A percentile compares a stretch with the other conserved stretches of the same genome.
These are phyloP conservation scores for Ganoderma meredithae DNA, from an alignment of 1,284 basidiomycete genomes.

Conservation along the genomic window DNA sequence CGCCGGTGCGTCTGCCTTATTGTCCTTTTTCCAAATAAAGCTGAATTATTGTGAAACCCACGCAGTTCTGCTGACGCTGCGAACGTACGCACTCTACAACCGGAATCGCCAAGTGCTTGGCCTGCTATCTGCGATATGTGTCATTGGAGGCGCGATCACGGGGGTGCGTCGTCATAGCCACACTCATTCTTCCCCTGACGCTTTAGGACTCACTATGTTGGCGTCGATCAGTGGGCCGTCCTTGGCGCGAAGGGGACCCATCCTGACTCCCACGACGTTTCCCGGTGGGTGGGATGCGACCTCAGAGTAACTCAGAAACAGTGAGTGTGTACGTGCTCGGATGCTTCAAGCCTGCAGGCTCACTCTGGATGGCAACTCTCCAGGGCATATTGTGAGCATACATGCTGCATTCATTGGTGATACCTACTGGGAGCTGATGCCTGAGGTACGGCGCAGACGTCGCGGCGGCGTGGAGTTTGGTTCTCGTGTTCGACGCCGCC, in stretches of 20 bases:
- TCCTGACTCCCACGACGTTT: neutral
- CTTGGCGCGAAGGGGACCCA: neutral
- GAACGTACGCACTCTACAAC: slow-evolving; percentile 21
- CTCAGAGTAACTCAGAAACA: slow-evolving; percentile 1
- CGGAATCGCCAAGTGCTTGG: slow-evolving; percentile 8
- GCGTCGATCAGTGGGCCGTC: neutral
- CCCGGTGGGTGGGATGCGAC: slow-evolving; percentile 6
- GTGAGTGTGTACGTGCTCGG: neutral
- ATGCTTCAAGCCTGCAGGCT: neutral
- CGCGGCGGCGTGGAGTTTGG: slow-evolving; percentile 7
- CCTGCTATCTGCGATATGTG: neutral
- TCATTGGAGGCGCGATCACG: neutral
- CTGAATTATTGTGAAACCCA: neutral
- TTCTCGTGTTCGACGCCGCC: slow-evolving; percentile 11
- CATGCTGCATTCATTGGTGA: neutral
- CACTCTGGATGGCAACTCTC: neutral
- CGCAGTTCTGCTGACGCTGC: slow-evolving; percentile 13
- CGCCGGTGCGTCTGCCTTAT: neutral
- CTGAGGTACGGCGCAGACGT: slow-evolving; percentile 4
- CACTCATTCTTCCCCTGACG: neutral
- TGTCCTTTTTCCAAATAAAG: neutral
- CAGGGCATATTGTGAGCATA: slow-evolving; percentile 10
- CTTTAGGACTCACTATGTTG: neutral
- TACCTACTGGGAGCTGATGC: neutral
- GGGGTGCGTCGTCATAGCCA: slow-evolving; percentile 3